Evolutionary conservation across 2,329 filamentous ascomycete species (phyloP), one percentile per base, ranked within the genome.

Genomic region (Aspergillus puulaauensis): DNA sequence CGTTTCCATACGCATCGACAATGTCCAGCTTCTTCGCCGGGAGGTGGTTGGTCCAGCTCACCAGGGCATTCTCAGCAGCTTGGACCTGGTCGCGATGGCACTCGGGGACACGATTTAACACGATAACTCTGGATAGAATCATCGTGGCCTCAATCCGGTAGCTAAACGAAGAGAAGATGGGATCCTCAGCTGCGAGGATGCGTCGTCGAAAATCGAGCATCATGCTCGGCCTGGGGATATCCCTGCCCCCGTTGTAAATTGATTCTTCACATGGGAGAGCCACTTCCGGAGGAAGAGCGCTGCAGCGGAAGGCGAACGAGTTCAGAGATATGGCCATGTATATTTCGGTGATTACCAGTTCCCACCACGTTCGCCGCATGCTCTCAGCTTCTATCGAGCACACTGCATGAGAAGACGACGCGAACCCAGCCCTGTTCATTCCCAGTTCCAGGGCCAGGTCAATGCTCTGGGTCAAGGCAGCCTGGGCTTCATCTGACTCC

Each of bases 341-440:
- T 49, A 89, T 90, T 67, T 96, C 91, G 11, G 89, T 83, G 31
- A 90, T 83, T 67, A 87, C 92, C 27, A 90, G 68, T 66, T 84
- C 90, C 92, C 92, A 96, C 91, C 91, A 96, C 1, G 91, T 96
- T 60, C 92, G 81, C 31, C 91, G 83, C 84, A 90, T 89, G 69
- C 89, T 91, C 73, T 96, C 92, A 68, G 93, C 90, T 17, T 93
- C 70, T 1, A 90, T 78, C 0, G 65, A 60, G 85, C 82, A 6
- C 87, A 86, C 61, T 15, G 64, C 31, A 31, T 63, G 64, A 14
- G 64, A 47, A 12, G 70, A 64, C 1, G 65, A 52, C 8, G 72
- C 72, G 70, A 88, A 96, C 0, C 84, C 81, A 52, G 83, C 79
- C 3, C 83, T 84, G 68, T 96, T 86, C 75, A 96, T 84, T 0